Percentiles rank a stretch among this genome's conserved stretches.
These are phyloP conservation scores for Fusarium sp. DNA, from an alignment of 2,329 filamentous ascomycete genomes.

Conservation along the genomic window DNA sequence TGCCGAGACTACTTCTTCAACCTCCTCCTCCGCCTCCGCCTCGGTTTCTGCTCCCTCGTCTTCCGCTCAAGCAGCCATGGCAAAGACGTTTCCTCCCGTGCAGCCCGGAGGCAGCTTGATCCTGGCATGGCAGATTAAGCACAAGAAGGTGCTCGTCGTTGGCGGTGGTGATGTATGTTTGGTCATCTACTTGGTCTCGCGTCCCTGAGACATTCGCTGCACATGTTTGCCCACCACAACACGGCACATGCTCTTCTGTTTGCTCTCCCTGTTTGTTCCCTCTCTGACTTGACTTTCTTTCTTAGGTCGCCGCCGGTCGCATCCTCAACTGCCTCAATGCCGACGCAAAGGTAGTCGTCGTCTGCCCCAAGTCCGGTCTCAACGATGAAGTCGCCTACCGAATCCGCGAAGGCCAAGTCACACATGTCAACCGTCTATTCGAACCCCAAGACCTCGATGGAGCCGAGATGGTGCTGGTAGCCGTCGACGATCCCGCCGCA, in stretches of 20 bases:
- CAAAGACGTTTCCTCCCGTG: constrained; percentile 76
- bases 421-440: constrained; percentile 85
- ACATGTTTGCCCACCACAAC: constrained; percentile 3
- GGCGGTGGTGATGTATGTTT: constrained; percentile 88
- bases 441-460: constrained; percentile 86
- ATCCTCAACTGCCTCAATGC: constrained; percentile 96
- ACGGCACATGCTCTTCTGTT: not conserved
- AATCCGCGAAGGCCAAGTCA: constrained; percentile 78
- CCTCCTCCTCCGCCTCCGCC: constrained; percentile 17
- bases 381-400: constrained; percentile 91
- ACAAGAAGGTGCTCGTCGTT: constrained; percentile 90
- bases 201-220: not conserved
- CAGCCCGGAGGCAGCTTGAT: constrained; percentile 94
- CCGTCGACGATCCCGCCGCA: constrained; percentile 92
- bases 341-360: constrained; percentile 88
- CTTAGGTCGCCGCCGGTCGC: constrained; percentile 90
- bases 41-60: constrained; percentile 13
- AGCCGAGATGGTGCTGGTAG: constrained; percentile 88
- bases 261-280: not conserved
- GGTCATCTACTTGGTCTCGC: constrained; percentile 19
- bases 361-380: constrained; percentile 82
- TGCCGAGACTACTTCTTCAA: not conserved
- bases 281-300: not conserved
- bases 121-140: constrained; percentile 92
- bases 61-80: constrained; percentile 40